Evolutionary conservation across 768 basidiomycete genomes (phyloP), one percentile per base, ranked within the genome.

Genomic region (Mycena albidolilacea): DNA sequence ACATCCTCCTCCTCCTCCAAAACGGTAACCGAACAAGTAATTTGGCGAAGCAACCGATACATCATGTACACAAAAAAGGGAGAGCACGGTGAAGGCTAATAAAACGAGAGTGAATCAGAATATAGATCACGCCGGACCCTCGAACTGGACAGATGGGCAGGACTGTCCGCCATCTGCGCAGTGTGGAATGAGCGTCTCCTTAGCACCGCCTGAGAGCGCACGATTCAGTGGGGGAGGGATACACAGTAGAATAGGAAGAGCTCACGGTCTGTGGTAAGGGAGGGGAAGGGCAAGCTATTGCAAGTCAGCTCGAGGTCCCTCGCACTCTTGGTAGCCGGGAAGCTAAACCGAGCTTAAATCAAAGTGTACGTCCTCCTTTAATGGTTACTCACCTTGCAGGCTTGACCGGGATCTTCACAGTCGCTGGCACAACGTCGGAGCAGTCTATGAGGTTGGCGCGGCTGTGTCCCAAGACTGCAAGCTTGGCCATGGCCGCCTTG

Each of bases 261-360:
- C 41, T 41, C 15, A 54, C 67, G 48, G 23, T 69, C 48, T 0
- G 67, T 69, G 37, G 67, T 62, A 8, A 69, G 59, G 11, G 60
- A 23, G 9, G 67, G 67, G 60, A 69, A 69, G 15, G 11, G 23
- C 50, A 11, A 23, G 39, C 9, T 19, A 1, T 41, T 50, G 48
- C 67, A 60, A n/a, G 38, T 69, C 8, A 69, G 59, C 60, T 69
- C 48, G n/a, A 69, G 59, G 17, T 69, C 67, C 23, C n/a, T 39
- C 2, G 39, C 60, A 12, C 21, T 52, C 50, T 69, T 69, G 44
- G 67, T 69, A 0, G 67, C 67, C 7, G 67, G 67, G 48, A 69
- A 69, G 50, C 67, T 69, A 12, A 11, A 60, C 19, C 38, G 8
- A 21, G 10, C 15, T 1, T 23, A 0, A 52, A 23, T 2, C 21